Base-by-base conservation (phyloP, 768 basidiomycete genomes). In the Mycena epipterygia region DNA sequence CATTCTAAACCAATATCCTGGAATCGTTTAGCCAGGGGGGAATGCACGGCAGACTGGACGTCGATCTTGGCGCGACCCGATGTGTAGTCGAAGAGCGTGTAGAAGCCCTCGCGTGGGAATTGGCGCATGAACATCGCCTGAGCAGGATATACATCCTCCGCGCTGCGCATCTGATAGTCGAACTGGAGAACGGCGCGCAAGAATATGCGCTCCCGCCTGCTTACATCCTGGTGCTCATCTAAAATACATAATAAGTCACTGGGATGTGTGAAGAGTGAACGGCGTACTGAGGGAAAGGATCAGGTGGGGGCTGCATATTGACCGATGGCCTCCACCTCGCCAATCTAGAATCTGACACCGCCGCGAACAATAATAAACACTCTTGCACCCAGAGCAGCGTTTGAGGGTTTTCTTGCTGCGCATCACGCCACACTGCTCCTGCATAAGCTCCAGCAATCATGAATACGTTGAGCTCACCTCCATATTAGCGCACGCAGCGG, bases 1-100 rank as follows among this genome's bases (percentile, higher is more conserved):
- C 59, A 60, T 11, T 32, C 44, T 39, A 8, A 8, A 39, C 9
- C 37, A 9, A 9, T 14, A 11, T 44, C n/a, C 21, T 23, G 4
- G 46, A 48, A 27, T 4, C n/a, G 46, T 8, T 27, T 48, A 3
- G 6, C 6, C 46, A 48, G n/a, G 46, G 46, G 9, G 7, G 6
- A 5, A 17, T 48, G 6, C n/a, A 48, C 14, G 46, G 19, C 9
- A 5, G 42, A 17, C 42, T 37, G 35, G 6, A 64, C 62, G 13
- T 35, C 29, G 29, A 64, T 53, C 37, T 27, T 1, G 4, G 25
- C 30, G 8, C 32, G 23, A 6, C 60, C 44, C 29, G 1, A n/a
- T 2, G 61, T 51, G 27, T 63, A 63, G 27, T 63, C 61, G 49
- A 51, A 63, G 2, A 52, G 5, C 19, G 49, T 52, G 49, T 21